phyloP scores from a whole-genome alignment of 2,329 filamentous ascomycete species.

The Capronia coronata region DNA sequence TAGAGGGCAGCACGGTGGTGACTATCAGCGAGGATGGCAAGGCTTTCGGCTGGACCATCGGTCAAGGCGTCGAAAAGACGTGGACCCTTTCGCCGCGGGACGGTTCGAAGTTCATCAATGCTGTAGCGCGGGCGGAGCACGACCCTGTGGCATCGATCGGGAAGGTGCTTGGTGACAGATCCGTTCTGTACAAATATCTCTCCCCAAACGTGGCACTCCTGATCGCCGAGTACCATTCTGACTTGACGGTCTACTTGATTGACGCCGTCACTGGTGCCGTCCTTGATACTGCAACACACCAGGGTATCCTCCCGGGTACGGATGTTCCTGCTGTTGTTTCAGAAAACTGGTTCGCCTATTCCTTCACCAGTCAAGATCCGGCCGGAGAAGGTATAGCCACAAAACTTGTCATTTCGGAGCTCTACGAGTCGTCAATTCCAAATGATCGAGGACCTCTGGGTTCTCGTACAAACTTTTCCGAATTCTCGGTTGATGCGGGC shows the following conservation, averaged over 20 bases:
- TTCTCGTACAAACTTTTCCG: conserved; percentile 62
- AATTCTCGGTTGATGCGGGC: conserved; percentile 58
- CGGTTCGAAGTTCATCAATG: conserved; percentile 61
- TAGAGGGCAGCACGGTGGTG: conserved; percentile 36
- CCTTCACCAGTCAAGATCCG: conserved; percentile 51
- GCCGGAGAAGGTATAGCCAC: conserved; percentile 63
- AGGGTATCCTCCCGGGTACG: conserved; percentile 66
- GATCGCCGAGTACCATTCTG: conserved; percentile 57
- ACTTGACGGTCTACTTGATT: conserved; percentile 68
- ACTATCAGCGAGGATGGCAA: conserved; percentile 38
- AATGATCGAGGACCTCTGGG: conserved; percentile 79
- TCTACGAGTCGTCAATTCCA: conserved; percentile 76
- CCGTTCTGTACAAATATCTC: conserved; percentile 96
- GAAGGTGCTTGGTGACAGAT: conserved; percentile 81
- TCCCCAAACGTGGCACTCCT: conserved; percentile 80
- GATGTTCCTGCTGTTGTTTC: conserved; percentile 71
- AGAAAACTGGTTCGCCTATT: conserved; percentile 94
- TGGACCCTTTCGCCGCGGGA: conserved; percentile 69
- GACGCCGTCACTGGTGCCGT: conserved; percentile 81
- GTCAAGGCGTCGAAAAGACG: conserved; percentile 39
- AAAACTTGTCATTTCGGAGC: conserved; percentile 76
- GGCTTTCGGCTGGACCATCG: conserved; percentile 39
- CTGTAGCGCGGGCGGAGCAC: conserved; percentile 63
- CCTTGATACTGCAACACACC: conserved; percentile 63
- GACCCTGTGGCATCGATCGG: conserved; percentile 94